These are phyloP conservation scores for Trichophyton benhamiae DNA, from an alignment of 2,329 filamentous ascomycete genomes.

Conservation along the genomic window DNA sequence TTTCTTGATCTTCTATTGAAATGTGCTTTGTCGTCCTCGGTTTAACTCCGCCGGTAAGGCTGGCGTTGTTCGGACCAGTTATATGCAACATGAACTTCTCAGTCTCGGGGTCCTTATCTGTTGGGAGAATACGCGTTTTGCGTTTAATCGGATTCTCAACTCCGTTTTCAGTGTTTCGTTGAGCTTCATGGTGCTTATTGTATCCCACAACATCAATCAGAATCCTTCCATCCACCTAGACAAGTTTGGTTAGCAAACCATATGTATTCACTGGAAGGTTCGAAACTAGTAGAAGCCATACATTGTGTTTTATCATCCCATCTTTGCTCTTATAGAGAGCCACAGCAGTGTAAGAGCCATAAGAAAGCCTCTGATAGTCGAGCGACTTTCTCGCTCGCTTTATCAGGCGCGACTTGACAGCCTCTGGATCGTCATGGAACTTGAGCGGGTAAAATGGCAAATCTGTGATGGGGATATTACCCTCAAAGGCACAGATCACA, in stretches of 20 bases:
- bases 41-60: background rate
- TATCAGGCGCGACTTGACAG: conserved; percentile 21
- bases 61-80: background rate
- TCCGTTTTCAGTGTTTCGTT: background rate
- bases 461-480: conserved; percentile 33
- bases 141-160: background rate
- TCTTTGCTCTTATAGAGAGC: conserved; percentile 20
- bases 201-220: conserved; percentile 34
- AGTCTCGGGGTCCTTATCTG: background rate
- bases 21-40: background rate
- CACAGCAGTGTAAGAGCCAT: conserved; percentile 34
- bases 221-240: conserved; percentile 33
- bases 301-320: conserved; percentile 1
- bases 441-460: conserved; percentile 30
- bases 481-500: conserved; percentile 20
- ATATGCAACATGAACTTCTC: background rate
- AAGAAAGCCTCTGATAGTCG: conserved; percentile 32
- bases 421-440: conserved; percentile 22
- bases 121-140: background rate
- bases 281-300: background rate
- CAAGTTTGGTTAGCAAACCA: conserved; percentile 15
- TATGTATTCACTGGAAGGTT: background rate
- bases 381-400: conserved; percentile 31
- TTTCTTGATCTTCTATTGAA: conserved; percentile 20
- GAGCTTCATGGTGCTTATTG: conserved; percentile 30